Evolutionary conservation across 129 eudicot species (phyloP), one percentile per base, ranked within the genome.

Genomic region (Scalesia atractyloides): DNA sequence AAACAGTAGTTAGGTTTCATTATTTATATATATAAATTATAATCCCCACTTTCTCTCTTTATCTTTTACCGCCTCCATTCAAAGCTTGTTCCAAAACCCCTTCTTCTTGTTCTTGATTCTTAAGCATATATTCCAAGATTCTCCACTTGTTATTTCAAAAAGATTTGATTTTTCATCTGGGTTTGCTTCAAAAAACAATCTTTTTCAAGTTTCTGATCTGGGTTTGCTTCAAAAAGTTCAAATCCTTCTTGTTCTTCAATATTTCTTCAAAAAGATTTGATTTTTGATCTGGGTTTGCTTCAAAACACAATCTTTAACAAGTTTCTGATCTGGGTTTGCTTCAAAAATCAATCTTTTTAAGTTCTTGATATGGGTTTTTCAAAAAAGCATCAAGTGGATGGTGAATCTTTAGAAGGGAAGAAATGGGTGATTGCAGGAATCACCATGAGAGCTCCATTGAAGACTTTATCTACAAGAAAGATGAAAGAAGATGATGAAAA

Each of bases 41-140:
- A 9, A 69, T 36, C 60, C 60, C 51, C 68, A 65, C 47, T 54
- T 72, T 41, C 50, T 18, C 13, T 61, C 64, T 63, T 34, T 60
- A 50, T 80, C 50, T 82, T 80, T 77, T 80, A 77, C 86, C 86
- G 82, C 85, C 76, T 71, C 56, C 74, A 81, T 53, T 69, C 73
- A 75, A 74, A 72, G 54, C 60, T 64, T 2, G 9, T 60, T 47
- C 22, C 46, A 57, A 4, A 54, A 34, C 34, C 66, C 67, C 37
- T 59, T 13, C 11, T 74, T 69, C 53, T 46, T 72, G 64, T 75
- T 49, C 59, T 26, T 58, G 37, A 46, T 51, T 75, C 51, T 57
- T 37, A 24, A 33, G 66, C 66, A 60, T 14, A 60, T 60, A 13
- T 60, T 60, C 26, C 66, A 58, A 58, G 37, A 58, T 58, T 58